A percentile compares a stretch with the other conserved stretches of the same genome.
Conservation (phyloP, 139 green algal genomes). For the Volvox africanus region DNA sequence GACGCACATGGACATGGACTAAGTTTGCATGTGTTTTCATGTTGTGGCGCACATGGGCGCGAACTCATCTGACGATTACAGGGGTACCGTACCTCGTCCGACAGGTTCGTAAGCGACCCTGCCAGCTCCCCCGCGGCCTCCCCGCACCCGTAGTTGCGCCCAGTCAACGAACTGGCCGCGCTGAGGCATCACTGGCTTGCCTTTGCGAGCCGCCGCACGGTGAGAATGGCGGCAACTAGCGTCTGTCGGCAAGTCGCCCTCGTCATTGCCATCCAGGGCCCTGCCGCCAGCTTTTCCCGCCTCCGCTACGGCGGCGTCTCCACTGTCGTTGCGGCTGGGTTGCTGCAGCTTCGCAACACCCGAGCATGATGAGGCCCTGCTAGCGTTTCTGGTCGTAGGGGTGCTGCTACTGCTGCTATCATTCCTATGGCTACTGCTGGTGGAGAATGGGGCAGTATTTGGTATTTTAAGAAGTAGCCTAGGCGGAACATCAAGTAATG, state of each 20-base stretch:
- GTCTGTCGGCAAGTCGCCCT: neutral
- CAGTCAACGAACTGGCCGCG: neutral
- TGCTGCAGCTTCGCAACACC: too few species aligned
- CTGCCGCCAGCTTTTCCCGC: neutral
- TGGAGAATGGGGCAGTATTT: neutral
- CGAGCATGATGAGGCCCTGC: too few species aligned
- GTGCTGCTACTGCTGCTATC: neutral
- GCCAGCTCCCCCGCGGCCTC: constrained; percentile 5
- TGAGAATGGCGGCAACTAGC: neutral
- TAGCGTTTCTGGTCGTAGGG: too few species aligned
- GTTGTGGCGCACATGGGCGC: too few species aligned
- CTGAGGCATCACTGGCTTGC: neutral
- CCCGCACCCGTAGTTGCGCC: neutral
- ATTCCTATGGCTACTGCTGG: neutral
- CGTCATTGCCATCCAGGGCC: neutral
- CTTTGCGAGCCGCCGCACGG: neutral
- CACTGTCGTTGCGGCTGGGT: too few species aligned
- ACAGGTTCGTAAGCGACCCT: neutral
- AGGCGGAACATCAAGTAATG: neutral
- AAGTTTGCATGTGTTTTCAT: neutral
- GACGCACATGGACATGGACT: neutral
- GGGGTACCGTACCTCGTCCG: neutral
- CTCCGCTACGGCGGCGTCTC: neutral
- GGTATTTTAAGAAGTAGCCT: neutral
- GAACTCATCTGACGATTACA: too few species aligned